A percentile compares a stretch with the other conserved stretches of the same genome.
These are phyloP conservation scores for Plectosphaerella sp. DNA, from an alignment of 2,329 filamentous ascomycete species.

Conservation along the genomic window DNA sequence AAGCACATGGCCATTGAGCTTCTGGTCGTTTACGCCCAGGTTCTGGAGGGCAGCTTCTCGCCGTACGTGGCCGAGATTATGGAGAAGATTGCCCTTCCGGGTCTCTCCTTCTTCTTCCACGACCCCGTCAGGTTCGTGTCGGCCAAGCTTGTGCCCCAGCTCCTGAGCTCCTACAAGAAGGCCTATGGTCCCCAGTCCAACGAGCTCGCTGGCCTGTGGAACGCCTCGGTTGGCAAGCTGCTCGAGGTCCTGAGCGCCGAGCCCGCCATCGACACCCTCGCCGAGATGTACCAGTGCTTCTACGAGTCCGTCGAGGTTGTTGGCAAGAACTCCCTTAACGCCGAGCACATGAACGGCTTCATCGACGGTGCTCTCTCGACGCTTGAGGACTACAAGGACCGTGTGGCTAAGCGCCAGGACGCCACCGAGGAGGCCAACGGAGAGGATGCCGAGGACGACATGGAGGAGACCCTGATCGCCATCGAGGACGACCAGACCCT, in stretches of 20 bases:
- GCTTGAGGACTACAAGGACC: constrained; percentile 86
- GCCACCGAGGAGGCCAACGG: constrained; percentile 69
- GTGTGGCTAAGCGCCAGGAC: constrained; percentile 77
- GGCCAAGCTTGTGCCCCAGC: constrained; percentile 87
- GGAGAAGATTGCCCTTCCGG: constrained; percentile 92
- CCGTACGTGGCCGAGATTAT: constrained; percentile 90
- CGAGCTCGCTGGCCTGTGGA: constrained; percentile 80
- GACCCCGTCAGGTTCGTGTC: constrained; percentile 94
- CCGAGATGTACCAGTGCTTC: constrained; percentile 99
- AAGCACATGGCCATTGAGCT: constrained; percentile 99
- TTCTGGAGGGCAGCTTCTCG: constrained; percentile 88
- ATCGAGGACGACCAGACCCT: constrained; percentile 97
- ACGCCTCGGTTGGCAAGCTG: constrained; percentile 79
- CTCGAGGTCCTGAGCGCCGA: constrained; percentile 91
- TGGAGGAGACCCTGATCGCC: constrained; percentile 80
- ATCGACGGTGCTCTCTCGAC: constrained; percentile 82
- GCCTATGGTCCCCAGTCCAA: constrained; percentile 77
- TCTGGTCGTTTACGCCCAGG: constrained; percentile 93
- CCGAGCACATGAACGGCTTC: constrained; percentile 78
- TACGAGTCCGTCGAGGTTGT: constrained; percentile 96
- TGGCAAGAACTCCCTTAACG: constrained; percentile 75
- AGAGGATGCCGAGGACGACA: constrained; percentile 86
- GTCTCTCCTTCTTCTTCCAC: constrained; percentile 98
- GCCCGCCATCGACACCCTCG: constrained; percentile 90
- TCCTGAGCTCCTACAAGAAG: constrained; percentile 92